Percentiles rank a stretch among this genome's conserved stretches.
Evolutionary conservation across 768 basidiomycete genomes (phyloP).

Genomic region (Rhodocollybia butyracea): DNA sequence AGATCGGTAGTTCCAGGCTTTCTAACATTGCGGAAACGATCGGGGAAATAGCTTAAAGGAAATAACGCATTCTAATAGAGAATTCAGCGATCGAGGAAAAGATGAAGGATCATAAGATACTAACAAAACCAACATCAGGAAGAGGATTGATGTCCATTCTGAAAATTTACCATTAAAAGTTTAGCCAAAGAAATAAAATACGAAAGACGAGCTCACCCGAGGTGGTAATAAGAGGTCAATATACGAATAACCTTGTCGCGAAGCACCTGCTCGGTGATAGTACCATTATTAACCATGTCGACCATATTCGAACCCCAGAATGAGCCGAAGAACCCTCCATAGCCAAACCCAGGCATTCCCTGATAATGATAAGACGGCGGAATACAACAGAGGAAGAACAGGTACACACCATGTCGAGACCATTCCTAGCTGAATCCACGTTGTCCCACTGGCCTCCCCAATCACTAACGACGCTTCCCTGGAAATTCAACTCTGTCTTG

Average conservation of each 20-base stretch:
- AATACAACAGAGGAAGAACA: too few relatives aligned
- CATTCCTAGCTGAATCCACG: conserved; percentile 11
- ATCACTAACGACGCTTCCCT: conserved; percentile 34
- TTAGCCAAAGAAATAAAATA: neutral
- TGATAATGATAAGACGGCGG: neutral
- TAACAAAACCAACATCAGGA: too few relatives aligned
- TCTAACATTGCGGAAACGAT: conserved; percentile 1
- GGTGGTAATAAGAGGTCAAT: conserved; percentile 38
- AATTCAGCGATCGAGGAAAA: too few relatives aligned
- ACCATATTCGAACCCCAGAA: conserved; percentile 26
- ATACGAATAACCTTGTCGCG: conserved; percentile 62
- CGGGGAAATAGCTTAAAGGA: too few relatives aligned
- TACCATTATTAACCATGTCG: conserved; percentile 40
- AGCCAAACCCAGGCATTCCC: conserved; percentile 11
- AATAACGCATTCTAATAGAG: too few relatives aligned
- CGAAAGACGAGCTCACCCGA: conserved; percentile 17
- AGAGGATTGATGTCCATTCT: too few relatives aligned
- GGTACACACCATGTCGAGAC: conserved; percentile 14
- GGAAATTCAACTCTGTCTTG: conserved; percentile 48
- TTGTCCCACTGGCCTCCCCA: conserved; percentile 34
- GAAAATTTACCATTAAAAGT: too few relatives aligned
- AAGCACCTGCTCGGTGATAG: conserved; percentile 41
- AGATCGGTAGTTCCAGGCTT: conserved; percentile 16
- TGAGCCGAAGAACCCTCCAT: neutral
- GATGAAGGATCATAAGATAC: too few relatives aligned